These are phyloP conservation scores for Comarum palustre DNA, from an alignment of 306 rosid species.

Conservation along the genomic window DNA sequence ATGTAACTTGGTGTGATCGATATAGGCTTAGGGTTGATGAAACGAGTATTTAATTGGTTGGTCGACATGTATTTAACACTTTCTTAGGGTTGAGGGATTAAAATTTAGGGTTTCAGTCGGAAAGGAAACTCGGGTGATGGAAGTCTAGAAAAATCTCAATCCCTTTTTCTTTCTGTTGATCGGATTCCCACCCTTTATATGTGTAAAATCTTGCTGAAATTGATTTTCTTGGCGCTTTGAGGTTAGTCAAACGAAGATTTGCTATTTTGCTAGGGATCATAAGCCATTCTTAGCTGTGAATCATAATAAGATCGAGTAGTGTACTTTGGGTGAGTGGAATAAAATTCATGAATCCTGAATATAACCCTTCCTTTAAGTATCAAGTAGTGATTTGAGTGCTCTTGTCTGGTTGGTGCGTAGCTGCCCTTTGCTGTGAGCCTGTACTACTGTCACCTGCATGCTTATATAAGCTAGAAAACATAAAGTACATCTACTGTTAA, in stretches of 20 bases:
- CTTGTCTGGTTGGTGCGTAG: slow-evolving; percentile 3
- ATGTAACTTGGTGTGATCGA: neutral
- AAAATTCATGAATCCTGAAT: neutral
- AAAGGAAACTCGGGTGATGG: too few relatives aligned
- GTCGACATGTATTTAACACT: neutral
- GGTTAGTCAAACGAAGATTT: neutral
- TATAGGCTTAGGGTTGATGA: neutral
- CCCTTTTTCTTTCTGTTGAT: neutral
- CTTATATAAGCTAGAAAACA: neutral
- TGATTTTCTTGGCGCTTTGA: neutral
- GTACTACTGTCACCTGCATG: neutral
- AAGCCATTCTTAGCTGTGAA: neutral
- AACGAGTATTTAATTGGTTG: neutral
- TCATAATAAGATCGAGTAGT: neutral
- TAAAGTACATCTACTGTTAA: neutral
- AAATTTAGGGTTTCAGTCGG: too few relatives aligned
- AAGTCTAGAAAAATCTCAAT: neutral
- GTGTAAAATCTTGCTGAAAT: neutral
- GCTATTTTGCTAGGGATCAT: neutral
- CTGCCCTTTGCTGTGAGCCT: neutral
- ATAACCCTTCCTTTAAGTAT: neutral
- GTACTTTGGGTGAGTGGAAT: neutral
- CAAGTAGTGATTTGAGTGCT: neutral
- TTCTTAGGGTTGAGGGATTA: too few relatives aligned
- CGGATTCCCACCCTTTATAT: neutral